Conservation (phyloP, 805 yeast species). For the Scheffersomyces stipitis region DNA sequence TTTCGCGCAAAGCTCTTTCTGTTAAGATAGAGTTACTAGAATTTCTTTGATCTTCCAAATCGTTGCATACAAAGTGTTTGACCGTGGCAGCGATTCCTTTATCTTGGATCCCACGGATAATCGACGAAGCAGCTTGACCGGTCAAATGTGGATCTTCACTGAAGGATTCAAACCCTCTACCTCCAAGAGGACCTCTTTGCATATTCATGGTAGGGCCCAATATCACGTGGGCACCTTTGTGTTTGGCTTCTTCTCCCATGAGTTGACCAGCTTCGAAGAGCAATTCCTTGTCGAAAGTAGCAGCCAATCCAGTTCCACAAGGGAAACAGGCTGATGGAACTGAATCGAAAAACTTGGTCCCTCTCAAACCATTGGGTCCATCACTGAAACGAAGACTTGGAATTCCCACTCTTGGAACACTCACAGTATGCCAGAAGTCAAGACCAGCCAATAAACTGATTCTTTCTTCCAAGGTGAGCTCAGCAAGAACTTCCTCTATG, state of each 20-base stretch:
- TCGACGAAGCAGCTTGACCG: constrained; percentile 24
- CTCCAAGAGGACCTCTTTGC: constrained; percentile 35
- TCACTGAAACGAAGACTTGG: constrained; percentile 46
- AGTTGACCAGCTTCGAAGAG: constrained; percentile 27
- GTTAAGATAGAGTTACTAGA: constrained; percentile 28
- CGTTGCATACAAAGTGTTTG: constrained; percentile 34
- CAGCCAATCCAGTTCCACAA: constrained; percentile 33
- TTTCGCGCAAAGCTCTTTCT: constrained; percentile 32
- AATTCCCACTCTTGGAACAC: constrained; percentile 38
- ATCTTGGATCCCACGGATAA: constrained; percentile 29
- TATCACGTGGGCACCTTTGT: constrained; percentile 29
- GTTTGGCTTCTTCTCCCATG: constrained; percentile 33
- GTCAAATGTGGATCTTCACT: constrained; percentile 33
- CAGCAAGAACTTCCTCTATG: constrained; percentile 21
- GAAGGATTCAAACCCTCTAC: constrained; percentile 34
- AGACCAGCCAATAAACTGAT: constrained; percentile 36
- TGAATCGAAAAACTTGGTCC: constrained; percentile 27
- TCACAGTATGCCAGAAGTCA: constrained; percentile 53
- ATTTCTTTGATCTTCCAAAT: constrained; percentile 31
- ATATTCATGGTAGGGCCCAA: constrained; percentile 35
- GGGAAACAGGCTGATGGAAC: constrained; percentile 34
- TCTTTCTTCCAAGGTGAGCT: constrained; percentile 27
- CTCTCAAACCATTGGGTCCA: constrained; percentile 36
- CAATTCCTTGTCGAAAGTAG: constrained; percentile 29
- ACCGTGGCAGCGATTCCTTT: constrained; percentile 30